Conservation (phyloP, 2,329 filamentous ascomycete genomes). For the Colletotrichum chlorophyti region DNA sequence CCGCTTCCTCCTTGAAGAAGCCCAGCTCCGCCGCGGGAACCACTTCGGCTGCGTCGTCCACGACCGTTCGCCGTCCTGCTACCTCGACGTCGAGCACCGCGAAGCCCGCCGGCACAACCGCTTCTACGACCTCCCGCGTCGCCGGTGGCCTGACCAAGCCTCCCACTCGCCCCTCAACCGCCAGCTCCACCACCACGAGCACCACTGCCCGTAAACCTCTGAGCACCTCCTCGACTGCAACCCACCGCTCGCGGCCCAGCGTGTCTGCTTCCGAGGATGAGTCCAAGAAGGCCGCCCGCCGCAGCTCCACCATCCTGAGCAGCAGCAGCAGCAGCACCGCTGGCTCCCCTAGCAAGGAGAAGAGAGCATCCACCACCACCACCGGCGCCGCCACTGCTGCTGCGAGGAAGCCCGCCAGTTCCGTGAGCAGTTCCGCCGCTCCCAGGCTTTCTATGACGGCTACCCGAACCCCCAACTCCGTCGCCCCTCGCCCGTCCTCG, state of each 20-base stretch:
- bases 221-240: constrained; percentile 44
- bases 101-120: constrained; percentile 37
- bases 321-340: constrained; percentile 44
- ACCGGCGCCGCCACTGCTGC: constrained; percentile 38
- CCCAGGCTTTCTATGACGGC: constrained; percentile 23
- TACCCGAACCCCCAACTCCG: constrained; percentile 30
- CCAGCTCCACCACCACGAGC: constrained; percentile 41
- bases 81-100: constrained; percentile 38
- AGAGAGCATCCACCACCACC: constrained; percentile 42
- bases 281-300: constrained; percentile 51
- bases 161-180: constrained; percentile 53
- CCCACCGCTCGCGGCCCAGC: constrained; percentile 54
- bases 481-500: constrained; percentile 31
- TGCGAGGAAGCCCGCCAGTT: constrained; percentile 37
- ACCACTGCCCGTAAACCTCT: constrained; percentile 37
- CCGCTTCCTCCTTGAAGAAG: constrained; percentile 44
- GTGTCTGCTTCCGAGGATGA: constrained; percentile 59
- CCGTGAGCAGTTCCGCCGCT: constrained; percentile 28
- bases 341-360: constrained; percentile 35
- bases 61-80: constrained; percentile 43
- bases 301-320: constrained; percentile 52
- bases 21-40: constrained; percentile 34
- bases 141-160: constrained; percentile 53
- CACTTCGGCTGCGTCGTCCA: no score
- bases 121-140: constrained; percentile 42